Conservation (phyloP, 139 green algal species). For the Choricystis sp. region DNA sequence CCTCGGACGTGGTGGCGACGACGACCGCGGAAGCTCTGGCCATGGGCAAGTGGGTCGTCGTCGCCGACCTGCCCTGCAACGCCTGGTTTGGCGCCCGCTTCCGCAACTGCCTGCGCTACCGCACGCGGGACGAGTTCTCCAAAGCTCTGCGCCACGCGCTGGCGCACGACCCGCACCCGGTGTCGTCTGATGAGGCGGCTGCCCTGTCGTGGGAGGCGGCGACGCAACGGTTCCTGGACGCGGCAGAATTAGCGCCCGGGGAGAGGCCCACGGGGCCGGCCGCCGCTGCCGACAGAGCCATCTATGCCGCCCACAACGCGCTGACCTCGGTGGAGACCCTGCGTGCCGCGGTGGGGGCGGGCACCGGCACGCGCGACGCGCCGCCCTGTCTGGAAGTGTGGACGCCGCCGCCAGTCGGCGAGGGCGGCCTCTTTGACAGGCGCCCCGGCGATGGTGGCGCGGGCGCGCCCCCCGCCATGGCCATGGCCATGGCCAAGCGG, state of each 20-base stretch:
- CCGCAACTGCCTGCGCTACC: slow-evolving; percentile 57
- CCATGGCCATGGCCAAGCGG: too few species aligned
- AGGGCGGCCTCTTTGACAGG: slow-evolving; percentile 52
- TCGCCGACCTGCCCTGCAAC: slow-evolving; percentile 89
- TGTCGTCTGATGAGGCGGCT: slow-evolving; percentile 51
- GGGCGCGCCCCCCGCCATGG: too few species aligned
- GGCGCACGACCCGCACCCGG: slow-evolving; percentile 47
- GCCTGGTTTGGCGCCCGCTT: slow-evolving; percentile 74
- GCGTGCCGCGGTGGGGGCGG: slow-evolving; percentile 37
- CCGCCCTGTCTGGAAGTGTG: slow-evolving; percentile 42
- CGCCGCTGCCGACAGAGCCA: slow-evolving; percentile 35
- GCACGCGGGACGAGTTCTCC: slow-evolving; percentile 72
- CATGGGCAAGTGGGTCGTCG: slow-evolving; percentile 97
- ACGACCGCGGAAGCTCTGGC: slow-evolving; percentile 95
- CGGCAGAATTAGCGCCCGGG: slow-evolving; percentile 36
- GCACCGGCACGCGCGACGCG: slow-evolving; percentile 49
- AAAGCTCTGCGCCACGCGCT: slow-evolving; percentile 52
- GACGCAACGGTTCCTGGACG: slow-evolving; percentile 83
- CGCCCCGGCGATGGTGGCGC: too few species aligned
- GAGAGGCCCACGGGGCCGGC: slow-evolving; percentile 24
- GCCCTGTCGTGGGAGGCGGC: slow-evolving; percentile 88
- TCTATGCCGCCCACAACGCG: slow-evolving; percentile 38
- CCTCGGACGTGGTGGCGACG: slow-evolving; percentile 91
- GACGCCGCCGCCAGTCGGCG: slow-evolving; percentile 21
- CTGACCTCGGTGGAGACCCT: slow-evolving; percentile 40